Percentiles rank a stretch among this genome's conserved stretches.
These are phyloP conservation scores for Rhizoctonia solani DNA, from an alignment of 1,284 basidiomycete genomes.

Conservation along the genomic window DNA sequence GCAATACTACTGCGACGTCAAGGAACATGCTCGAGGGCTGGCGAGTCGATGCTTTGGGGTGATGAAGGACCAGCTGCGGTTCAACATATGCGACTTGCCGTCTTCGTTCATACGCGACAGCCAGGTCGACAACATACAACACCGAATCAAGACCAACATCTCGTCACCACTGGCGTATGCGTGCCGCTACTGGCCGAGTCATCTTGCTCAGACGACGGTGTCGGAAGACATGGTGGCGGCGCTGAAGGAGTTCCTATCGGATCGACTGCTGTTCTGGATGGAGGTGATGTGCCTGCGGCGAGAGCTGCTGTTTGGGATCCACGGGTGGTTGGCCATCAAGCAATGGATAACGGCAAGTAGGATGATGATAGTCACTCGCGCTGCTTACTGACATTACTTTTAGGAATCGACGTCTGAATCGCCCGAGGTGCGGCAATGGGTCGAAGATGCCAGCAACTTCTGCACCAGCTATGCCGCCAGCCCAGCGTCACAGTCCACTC, in stretches of 20 bases:
- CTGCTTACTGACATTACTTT: too few species aligned
- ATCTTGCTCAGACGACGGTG: not conserved
- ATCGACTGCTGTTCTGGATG: conserved; percentile 28
- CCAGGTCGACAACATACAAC: not conserved
- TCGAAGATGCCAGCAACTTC: not conserved
- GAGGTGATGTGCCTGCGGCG: conserved; percentile 34
- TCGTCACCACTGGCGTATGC: not conserved
- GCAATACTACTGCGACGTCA: not conserved
- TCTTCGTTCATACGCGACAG: not conserved
- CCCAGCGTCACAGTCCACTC: not conserved
- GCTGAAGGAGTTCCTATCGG: not conserved
- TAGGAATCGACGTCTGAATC: too few species aligned
- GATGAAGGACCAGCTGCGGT: not conserved
- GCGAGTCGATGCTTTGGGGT: not conserved
- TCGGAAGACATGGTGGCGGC: not conserved
- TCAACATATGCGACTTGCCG: conserved; percentile 7
- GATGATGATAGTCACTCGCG: too few species aligned
- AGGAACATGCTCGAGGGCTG: not conserved
- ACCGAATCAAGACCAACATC: not conserved
- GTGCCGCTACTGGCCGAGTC: not conserved
- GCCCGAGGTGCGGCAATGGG: not conserved
- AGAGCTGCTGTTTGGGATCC: not conserved
- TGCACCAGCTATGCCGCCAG: not conserved
- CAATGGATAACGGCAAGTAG: not conserved
- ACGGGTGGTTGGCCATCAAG: not conserved